Conservation (phyloP, 2,329 filamentous ascomycete species). For the Botrytis deweyae region DNA sequence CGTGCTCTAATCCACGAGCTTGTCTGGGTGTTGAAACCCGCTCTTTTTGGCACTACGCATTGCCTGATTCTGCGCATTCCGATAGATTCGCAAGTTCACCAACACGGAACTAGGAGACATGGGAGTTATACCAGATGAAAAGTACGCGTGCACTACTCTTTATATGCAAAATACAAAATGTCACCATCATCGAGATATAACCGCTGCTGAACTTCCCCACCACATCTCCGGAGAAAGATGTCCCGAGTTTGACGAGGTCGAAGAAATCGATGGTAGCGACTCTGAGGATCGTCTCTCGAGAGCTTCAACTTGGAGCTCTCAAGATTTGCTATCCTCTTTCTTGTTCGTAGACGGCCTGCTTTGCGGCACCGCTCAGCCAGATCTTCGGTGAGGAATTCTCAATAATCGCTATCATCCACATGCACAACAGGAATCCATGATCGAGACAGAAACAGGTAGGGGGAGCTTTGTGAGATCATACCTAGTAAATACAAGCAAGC, state of each 20-base stretch:
- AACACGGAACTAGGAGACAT: neutral
- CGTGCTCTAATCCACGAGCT: neutral
- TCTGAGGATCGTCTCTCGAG: neutral
- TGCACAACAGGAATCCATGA: neutral
- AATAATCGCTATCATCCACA: neutral
- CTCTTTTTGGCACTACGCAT: neutral
- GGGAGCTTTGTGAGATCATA: too few relatives aligned
- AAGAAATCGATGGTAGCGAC: neutral
- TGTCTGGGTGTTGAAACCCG: neutral
- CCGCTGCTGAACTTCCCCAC: neutral
- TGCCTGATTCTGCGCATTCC: neutral
- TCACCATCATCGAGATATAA: neutral
- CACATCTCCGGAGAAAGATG: fast-evolving
- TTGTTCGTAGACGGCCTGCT: neutral
- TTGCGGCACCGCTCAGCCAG: neutral
- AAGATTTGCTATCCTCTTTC: neutral
- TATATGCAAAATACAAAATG: neutral
- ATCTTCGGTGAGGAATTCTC: neutral
- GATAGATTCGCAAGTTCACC: neutral
- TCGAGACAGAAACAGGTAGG: neutral
- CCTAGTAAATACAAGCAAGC: neutral
- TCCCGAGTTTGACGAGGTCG: neutral
- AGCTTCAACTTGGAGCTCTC: neutral
- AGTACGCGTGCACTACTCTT: neutral
- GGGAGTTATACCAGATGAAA: neutral